phyloP scores from a whole-genome alignment of 305 asterid genomes.

The Lippia alba region DNA sequence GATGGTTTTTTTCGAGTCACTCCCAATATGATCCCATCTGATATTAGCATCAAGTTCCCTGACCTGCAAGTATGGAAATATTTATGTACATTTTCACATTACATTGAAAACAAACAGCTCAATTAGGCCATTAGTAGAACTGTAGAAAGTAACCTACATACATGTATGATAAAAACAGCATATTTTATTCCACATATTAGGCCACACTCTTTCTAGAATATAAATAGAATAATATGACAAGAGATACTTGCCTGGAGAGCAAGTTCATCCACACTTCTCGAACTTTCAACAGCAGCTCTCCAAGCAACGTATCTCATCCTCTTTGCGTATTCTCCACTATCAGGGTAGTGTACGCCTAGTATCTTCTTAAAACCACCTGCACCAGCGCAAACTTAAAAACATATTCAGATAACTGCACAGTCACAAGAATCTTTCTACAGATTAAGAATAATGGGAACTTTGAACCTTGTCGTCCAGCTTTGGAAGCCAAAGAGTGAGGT shows the following conservation, averaged over 20 bases:
- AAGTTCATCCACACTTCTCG: slow-evolving; percentile 80
- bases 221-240: slow-evolving; percentile 20
- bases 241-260: slow-evolving; percentile 73
- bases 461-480: slow-evolving; percentile 95
- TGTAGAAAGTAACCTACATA: background rate
- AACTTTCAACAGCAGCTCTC: slow-evolving; percentile 91
- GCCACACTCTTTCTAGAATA: too few species aligned
- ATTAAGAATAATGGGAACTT: slow-evolving; percentile 35
- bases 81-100: slow-evolving; percentile 25
- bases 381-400: slow-evolving; percentile 37
- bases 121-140: background rate
- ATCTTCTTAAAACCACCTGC: slow-evolving; percentile 89
- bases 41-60: slow-evolving; percentile 91
- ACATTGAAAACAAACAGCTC: slow-evolving; percentile 5
- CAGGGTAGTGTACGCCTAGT: slow-evolving; percentile 79
- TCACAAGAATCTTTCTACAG: slow-evolving; percentile 27
- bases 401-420: slow-evolving; percentile 35
- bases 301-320: slow-evolving; percentile 74
- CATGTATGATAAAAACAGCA: background rate
- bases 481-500: slow-evolving; percentile 76
- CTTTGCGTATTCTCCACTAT: slow-evolving; percentile 76
- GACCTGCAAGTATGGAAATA: slow-evolving; percentile 56
- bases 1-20: slow-evolving; percentile 49
- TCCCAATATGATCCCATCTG: slow-evolving; percentile 83
- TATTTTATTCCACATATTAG: background rate